phyloP scores from a whole-genome alignment of 495 filamentous ascomycete species.

The Tuber magnatum region DNA sequence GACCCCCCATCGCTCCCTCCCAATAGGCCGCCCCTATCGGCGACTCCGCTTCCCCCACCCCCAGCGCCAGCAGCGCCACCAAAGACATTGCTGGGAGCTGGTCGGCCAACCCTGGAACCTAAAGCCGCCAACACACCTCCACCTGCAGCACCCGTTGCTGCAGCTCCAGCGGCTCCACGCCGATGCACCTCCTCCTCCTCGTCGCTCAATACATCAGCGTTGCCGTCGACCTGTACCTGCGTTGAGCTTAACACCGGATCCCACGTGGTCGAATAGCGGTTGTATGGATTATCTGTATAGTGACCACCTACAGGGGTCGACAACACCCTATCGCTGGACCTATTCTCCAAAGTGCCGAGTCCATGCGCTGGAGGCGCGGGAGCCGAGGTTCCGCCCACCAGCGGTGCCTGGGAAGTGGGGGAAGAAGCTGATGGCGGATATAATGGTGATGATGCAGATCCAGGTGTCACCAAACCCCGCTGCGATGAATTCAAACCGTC shows the following conservation, averaged over 20 bases:
- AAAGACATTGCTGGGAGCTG: neutral
- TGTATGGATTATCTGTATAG: constrained; percentile 39
- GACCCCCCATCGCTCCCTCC: constrained; percentile 17
- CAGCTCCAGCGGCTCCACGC: constrained; percentile 4
- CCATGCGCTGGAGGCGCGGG: constrained; percentile 9
- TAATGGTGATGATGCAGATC: neutral
- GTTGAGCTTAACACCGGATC: constrained; percentile 31
- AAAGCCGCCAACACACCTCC: constrained; percentile 12
- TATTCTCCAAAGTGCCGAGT: constrained; percentile 2
- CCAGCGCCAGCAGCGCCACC: neutral
- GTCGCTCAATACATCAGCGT: constrained; percentile 34
- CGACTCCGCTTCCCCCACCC: neutral
- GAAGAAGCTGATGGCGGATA: constrained; percentile 13
- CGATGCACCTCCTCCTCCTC: constrained; percentile 29
- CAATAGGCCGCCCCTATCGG: constrained; percentile 15
- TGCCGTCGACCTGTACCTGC: constrained; percentile 21
- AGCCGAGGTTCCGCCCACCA: neutral
- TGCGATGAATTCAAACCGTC: neutral
- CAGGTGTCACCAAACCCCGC: neutral
- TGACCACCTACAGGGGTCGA: constrained; percentile 35
- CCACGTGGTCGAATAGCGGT: constrained; percentile 38
- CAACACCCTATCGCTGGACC: constrained; percentile 16
- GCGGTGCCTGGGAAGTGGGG: constrained; percentile 5
- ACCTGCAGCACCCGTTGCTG: constrained; percentile 1
- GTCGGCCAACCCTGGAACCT: neutral